A percentile compares a stretch with the other conserved stretches of the same genome.
phyloP scores from a whole-genome alignment of 108 stramenopile species.

The Epipyxis sp. region DNA sequence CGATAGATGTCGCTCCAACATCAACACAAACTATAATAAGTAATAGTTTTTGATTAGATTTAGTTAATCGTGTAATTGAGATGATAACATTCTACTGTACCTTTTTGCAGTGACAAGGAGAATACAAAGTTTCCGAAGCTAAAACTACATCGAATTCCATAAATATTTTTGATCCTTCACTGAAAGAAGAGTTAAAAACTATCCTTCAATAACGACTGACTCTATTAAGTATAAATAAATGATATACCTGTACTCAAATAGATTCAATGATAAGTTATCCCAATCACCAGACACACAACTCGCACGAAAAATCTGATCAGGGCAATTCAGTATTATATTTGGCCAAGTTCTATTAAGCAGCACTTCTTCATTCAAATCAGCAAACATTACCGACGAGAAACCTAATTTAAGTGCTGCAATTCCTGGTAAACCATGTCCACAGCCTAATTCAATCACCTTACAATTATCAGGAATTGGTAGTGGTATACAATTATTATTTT shows the following conservation, averaged over 20 bases:
- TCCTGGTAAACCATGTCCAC: constrained; percentile 9
- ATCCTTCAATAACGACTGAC: too few relatives aligned
- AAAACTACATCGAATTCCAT: constrained; percentile 12
- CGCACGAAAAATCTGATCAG: neutral
- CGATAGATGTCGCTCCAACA: neutral
- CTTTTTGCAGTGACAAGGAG: neutral
- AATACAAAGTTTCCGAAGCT: neutral
- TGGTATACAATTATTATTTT: neutral
- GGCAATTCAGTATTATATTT: neutral
- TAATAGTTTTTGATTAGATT: neutral
- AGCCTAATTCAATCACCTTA: neutral
- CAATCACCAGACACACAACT: too few relatives aligned
- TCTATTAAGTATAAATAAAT: too few relatives aligned
- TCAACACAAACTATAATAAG: neutral
- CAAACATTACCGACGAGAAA: neutral
- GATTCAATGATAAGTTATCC: neutral
- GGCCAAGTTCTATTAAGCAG: neutral
- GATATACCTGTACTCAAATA: too few relatives aligned
- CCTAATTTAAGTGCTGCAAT: neutral
- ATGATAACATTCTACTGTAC: neutral
- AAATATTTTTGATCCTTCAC: too few relatives aligned
- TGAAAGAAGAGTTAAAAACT: too few relatives aligned
- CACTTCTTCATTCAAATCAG: neutral
- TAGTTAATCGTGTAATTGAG: neutral
- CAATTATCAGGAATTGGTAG: neutral